phyloP scores from a whole-genome alignment of 352 stramenopile species.

The Globisporangium nagaii region DNA sequence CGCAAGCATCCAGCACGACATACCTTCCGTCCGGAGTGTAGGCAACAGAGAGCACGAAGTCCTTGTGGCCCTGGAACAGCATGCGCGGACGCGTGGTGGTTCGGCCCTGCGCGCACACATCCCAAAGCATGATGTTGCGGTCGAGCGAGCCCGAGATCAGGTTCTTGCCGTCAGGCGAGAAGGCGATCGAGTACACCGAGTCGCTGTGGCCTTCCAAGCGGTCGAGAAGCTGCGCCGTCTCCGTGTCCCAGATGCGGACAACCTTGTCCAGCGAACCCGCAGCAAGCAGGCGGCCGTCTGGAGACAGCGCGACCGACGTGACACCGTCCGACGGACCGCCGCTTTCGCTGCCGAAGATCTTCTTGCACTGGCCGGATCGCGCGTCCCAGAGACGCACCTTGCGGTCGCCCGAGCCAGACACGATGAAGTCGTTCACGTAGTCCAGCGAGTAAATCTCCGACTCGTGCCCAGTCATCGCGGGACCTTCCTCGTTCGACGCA shows the following conservation, averaged over 20 bases:
- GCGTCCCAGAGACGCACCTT: conserved; percentile 83
- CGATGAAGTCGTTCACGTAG: conserved; percentile 84
- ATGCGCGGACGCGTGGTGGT: conserved; percentile 80
- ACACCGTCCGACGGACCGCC: conserved; percentile 75
- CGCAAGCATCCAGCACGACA: conserved; percentile 5
- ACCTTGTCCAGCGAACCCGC: conserved; percentile 83
- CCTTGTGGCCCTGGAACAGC: conserved; percentile 85
- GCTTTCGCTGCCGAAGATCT: conserved; percentile 80
- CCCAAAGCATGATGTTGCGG: conserved; percentile 86
- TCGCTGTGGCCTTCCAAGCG: conserved; percentile 81
- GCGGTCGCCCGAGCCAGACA: conserved; percentile 78
- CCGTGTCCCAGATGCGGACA: conserved; percentile 83
- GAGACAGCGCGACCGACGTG: conserved; percentile 76
- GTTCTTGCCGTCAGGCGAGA: conserved; percentile 84
- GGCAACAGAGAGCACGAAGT: conserved; percentile 81
- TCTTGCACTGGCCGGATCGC: conserved; percentile 76
- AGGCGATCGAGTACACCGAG: conserved; percentile 86
- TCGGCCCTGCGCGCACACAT: conserved; percentile 70
- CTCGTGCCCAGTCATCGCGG: conserved; percentile 76
- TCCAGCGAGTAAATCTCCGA: conserved; percentile 85
- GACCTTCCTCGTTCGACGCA: conserved; percentile 78
- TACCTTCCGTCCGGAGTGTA: conserved; percentile 87
- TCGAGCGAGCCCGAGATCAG: conserved; percentile 83
- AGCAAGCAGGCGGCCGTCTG: conserved; percentile 68
- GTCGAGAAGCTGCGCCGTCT: conserved; percentile 74